Percentiles rank a stretch among this genome's conserved stretches.
These are phyloP conservation scores for Puccinia novopanici DNA, from an alignment of 1,284 basidiomycete genomes.

Conservation along the genomic window DNA sequence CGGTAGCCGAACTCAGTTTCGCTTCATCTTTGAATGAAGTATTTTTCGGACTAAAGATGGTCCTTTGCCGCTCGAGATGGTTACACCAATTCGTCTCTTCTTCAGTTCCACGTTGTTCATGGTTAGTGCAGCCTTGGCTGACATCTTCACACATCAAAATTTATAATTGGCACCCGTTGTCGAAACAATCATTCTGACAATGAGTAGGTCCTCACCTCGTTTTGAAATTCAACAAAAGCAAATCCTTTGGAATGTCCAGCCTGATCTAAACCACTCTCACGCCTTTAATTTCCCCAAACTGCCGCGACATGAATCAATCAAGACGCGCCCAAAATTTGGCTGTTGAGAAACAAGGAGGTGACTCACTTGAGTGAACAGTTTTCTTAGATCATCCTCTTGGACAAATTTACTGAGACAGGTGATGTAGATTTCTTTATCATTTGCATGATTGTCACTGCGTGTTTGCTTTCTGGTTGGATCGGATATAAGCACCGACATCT, in stretches of 20 bases:
- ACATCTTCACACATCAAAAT: slow-evolving; percentile 65
- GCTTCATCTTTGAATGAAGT: slow-evolving; percentile 33
- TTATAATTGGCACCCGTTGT: slow-evolving; percentile 30
- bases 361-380: slow-evolving; percentile 66
- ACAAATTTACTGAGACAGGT: slow-evolving; percentile 76
- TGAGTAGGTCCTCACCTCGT: slow-evolving; percentile 65
- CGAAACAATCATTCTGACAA: not conserved
- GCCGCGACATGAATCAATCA: slow-evolving; percentile 27
- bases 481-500: slow-evolving; percentile 79
- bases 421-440: slow-evolving; percentile 80
- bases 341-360: slow-evolving; percentile 63
- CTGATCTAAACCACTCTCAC: slow-evolving; percentile 75
- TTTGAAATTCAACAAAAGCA: slow-evolving; percentile 88
- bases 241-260: slow-evolving; percentile 77
- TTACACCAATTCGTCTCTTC: slow-evolving; percentile 79
- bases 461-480: slow-evolving; percentile 86
- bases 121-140: slow-evolving; percentile 71
- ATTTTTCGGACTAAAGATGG: slow-evolving; percentile 57
- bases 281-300: slow-evolving; percentile 80
- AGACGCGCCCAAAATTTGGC: not conserved
- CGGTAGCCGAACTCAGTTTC: slow-evolving; percentile 60
- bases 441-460: slow-evolving; percentile 76
- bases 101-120: slow-evolving; percentile 83
- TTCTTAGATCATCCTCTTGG: slow-evolving; percentile 72
- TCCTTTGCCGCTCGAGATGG: slow-evolving; percentile 74